Base-by-base conservation (phyloP, 257 asterid species). In the Salvia hispanica region DNA sequence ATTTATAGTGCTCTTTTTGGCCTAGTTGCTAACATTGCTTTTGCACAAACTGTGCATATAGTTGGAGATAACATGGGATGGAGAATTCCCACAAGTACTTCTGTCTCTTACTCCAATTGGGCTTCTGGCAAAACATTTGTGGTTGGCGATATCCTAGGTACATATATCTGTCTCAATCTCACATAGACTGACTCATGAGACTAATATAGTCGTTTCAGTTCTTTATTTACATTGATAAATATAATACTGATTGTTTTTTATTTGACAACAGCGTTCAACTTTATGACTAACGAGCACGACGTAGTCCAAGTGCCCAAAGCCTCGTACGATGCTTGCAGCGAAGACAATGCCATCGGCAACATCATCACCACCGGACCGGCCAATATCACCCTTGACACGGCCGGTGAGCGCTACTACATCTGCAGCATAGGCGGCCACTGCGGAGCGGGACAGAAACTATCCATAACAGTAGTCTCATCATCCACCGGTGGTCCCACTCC, bases 381-480 rank as follows among this genome's bases (percentile, higher is more conserved):
- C 6, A 85, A 75, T 62, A 10, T 85, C 8, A 80, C 79, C 28
- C 79, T 85, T 28, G 65, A n/a, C 63, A 39, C 85, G 2, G 37
- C 69, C 31, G 89, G 88, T 2, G 67, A 70, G 4, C 82, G 76
- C 76, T 59, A 78, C 66, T 85, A 72, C 74, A 83, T 85, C 40
- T 85, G 85, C 78, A 74, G 82, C 6, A 0, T 83, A 2, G 87
- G 78, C 37, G 4, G 69, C 48, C 92, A 85, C 51, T 85, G 92
- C 63, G 47, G 5, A 18, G 2, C 5, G 0, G 89, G 87, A 0
- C 86, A 80, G 78, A 83, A 72, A 50, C 81, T 85, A 0, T 69
- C 79, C 34, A 58, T 83, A 3, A 67, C 74, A 0, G 85, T 83
- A 0, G 54, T 40, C 63, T 72, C 76, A 0, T 62, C 72, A 33